These are phyloP conservation scores for Exsudoporus frostii DNA, from an alignment of 768 basidiomycete genomes.

Conservation along the genomic window DNA sequence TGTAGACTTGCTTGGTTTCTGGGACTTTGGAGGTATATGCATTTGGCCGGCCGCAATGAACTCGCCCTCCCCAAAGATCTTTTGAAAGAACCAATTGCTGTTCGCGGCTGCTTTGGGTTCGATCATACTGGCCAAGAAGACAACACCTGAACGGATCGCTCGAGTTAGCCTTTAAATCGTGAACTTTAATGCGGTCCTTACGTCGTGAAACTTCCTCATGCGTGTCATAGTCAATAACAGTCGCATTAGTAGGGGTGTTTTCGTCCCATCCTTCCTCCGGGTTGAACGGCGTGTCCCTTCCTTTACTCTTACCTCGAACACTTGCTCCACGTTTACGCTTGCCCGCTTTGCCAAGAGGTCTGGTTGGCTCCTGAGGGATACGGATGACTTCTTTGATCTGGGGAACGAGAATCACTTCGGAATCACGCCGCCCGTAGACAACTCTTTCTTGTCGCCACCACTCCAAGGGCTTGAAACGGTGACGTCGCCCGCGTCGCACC, in stretches of 20 bases:
- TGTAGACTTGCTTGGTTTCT: conserved; percentile 83
- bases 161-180: not conserved
- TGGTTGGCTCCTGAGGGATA: conserved; percentile 47
- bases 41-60: conserved; percentile 92
- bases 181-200: conserved; percentile 41
- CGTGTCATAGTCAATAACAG: conserved; percentile 65
- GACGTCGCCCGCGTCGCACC: conserved; percentile 68
- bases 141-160: conserved; percentile 56
- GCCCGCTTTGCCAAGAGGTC: conserved; percentile 43
- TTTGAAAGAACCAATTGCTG: conserved; percentile 80
- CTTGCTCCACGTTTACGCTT: conserved; percentile 33
- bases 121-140: conserved; percentile 70
- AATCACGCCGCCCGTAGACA: conserved; percentile 67
- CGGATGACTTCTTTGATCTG: conserved; percentile 65
- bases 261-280: conserved; percentile 87
- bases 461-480: conserved; percentile 71
- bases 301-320: conserved; percentile 37
- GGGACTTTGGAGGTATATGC: conserved; percentile 70
- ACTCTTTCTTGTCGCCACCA: conserved; percentile 94
- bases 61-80: conserved; percentile 86
- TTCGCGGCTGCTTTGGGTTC: conserved; percentile 56
- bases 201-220: conserved; percentile 65
- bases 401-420: conserved; percentile 52
- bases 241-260: conserved; percentile 60
- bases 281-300: conserved; percentile 31